A percentile compares a stretch with the other conserved stretches of the same genome.
Conservation (phyloP, 805 yeast genomes). For the Isabelozyma pseudorhagii region DNA sequence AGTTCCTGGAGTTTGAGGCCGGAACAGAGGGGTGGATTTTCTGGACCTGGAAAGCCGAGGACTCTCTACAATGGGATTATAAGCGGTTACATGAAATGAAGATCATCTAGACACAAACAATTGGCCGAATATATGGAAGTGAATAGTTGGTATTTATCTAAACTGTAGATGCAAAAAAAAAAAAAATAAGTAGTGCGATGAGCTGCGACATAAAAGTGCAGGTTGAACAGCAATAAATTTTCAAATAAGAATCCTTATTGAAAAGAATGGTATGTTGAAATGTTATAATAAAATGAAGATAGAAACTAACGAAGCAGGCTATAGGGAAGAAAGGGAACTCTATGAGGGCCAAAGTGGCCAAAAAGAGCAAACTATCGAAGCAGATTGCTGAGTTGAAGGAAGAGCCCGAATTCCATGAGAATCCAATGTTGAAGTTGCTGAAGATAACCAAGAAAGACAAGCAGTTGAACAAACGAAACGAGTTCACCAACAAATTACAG, state of each 20-base stretch:
- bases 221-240: not conserved
- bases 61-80: conserved; percentile 68
- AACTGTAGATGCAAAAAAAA: not conserved
- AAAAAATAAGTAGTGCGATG: not conserved
- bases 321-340: conserved; percentile 34
- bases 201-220: not conserved
- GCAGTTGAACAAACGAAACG: conserved; percentile 36
- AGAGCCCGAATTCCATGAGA: conserved; percentile 25
- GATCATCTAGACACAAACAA: not conserved
- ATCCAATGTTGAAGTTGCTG: conserved; percentile 51
- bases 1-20: conserved; percentile 49
- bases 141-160: not conserved
- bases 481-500: conserved; percentile 28
- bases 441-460: conserved; percentile 55
- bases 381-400: conserved; percentile 25
- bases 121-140: too few relatives aligned
- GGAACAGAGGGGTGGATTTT: conserved; percentile 60
- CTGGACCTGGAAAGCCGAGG: conserved; percentile 72
- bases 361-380: conserved; percentile 15
- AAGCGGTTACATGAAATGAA: conserved; percentile 27
- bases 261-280: conserved; percentile 8
- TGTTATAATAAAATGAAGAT: conserved; percentile 1
- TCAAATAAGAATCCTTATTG: not conserved
- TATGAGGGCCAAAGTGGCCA: conserved; percentile 23
- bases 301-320: conserved; percentile 15